These are phyloP conservation scores for Cucurbita argyrosperma DNA, from an alignment of 306 rosid genomes.

Conservation along the genomic window DNA sequence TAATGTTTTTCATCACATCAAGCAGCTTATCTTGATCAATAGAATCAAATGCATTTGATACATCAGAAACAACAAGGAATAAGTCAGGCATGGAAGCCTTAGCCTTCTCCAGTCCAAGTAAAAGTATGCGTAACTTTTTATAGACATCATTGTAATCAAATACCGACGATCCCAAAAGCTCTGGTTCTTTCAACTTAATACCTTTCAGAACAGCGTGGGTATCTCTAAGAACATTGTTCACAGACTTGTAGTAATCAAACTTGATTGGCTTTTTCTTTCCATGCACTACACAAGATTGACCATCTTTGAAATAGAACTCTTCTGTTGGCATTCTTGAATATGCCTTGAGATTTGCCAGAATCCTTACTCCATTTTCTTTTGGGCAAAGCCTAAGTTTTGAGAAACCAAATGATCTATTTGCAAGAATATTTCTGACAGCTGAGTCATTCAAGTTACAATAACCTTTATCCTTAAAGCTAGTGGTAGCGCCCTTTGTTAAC, in stretches of 20 bases:
- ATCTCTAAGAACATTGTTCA: constrained; percentile 55
- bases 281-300: constrained; percentile 8
- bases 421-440: constrained; percentile 41
- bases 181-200: constrained; percentile 42
- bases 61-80: constrained; percentile 67
- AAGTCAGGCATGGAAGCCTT: constrained; percentile 22
- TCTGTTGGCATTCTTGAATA: constrained; percentile 38
- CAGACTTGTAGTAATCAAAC: constrained; percentile 38
- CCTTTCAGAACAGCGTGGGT: constrained; percentile 53
- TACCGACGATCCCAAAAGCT: constrained; percentile 74
- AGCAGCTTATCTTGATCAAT: constrained; percentile 70
- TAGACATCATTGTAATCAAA: constrained; percentile 83
- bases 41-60: constrained; percentile 71
- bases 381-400: constrained; percentile 81
- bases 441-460: constrained; percentile 40
- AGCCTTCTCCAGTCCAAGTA: constrained; percentile 30
- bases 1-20: constrained; percentile 31
- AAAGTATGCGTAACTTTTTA: constrained; percentile 44
- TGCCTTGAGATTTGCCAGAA: constrained; percentile 73
- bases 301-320: not conserved
- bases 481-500: constrained; percentile 29
- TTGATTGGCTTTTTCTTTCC: constrained; percentile 8
- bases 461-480: constrained; percentile 36
- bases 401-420: constrained; percentile 65
- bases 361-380: constrained; percentile 64